These are phyloP conservation scores for Viola pubescens DNA, from an alignment of 441 rosid species.

Conservation along the genomic window DNA sequence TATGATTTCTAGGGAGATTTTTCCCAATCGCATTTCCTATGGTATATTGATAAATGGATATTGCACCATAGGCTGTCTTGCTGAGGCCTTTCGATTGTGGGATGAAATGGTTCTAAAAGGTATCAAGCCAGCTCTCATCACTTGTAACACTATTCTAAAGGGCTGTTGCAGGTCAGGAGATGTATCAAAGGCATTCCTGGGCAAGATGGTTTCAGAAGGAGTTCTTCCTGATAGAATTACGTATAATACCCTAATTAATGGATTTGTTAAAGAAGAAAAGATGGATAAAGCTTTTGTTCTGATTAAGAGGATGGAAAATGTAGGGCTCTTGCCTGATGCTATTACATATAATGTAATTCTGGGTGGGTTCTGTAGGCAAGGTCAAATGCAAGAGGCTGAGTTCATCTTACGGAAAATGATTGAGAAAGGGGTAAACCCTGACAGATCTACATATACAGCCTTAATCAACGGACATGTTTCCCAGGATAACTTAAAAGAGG, in stretches of 20 bases:
- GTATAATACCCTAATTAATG: slow-evolving; percentile 68
- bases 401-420: slow-evolving; percentile 51
- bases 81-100: slow-evolving; percentile 65
- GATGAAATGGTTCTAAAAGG: slow-evolving; percentile 58
- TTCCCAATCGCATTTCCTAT: slow-evolving; percentile 55
- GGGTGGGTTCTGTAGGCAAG: slow-evolving; percentile 65
- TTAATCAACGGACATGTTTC: slow-evolving; percentile 74
- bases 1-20: slow-evolving; percentile 43
- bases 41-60: slow-evolving; percentile 59
- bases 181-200: slow-evolving; percentile 49
- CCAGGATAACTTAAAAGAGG: slow-evolving; percentile 66
- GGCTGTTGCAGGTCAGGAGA: slow-evolving; percentile 70
- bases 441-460: slow-evolving; percentile 53
- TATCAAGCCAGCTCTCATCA: slow-evolving; percentile 51
- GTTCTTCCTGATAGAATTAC: slow-evolving; percentile 54
- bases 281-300: slow-evolving; percentile 57
- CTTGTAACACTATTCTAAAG: slow-evolving; percentile 60
- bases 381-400: slow-evolving; percentile 75
- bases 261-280: slow-evolving; percentile 58
- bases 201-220: slow-evolving; percentile 53
- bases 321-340: slow-evolving; percentile 46
- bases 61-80: slow-evolving; percentile 48
- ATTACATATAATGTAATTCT: slow-evolving; percentile 58
- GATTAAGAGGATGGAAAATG: slow-evolving; percentile 55
- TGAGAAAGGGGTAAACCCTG: slow-evolving; percentile 57